Conservation (phyloP, 495 filamentous ascomycete genomes). For the Elasticomyces elasticus region DNA sequence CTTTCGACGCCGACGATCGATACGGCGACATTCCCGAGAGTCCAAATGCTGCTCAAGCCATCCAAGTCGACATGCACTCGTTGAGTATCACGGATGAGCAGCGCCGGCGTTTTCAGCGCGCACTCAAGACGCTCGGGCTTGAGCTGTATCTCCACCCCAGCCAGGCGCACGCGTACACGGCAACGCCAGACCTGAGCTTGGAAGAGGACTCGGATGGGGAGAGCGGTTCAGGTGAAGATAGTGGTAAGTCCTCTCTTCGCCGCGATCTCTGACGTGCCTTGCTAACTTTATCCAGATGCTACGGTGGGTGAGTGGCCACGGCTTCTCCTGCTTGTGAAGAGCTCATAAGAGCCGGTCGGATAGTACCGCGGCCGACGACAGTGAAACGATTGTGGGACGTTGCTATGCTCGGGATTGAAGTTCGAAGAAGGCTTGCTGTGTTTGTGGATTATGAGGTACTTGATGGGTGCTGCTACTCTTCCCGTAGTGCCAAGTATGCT, state of each 20-base stretch:
- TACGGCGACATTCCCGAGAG: background rate
- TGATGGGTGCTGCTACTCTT: too few species aligned
- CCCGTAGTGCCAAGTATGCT: too few species aligned
- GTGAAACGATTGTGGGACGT: background rate
- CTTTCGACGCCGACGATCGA: background rate
- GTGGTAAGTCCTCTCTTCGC: too few species aligned
- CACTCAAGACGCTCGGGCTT: conserved; percentile 9
- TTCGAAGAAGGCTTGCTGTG: too few species aligned
- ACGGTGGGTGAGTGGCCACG: background rate
- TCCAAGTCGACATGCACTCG: background rate
- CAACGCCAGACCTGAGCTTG: background rate
- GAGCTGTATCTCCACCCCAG: conserved; percentile 10
- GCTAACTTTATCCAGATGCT: background rate
- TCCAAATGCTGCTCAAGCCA: background rate
- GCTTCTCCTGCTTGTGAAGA: background rate
- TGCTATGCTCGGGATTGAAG: too few species aligned
- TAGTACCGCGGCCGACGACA: background rate
- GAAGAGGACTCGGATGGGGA: background rate
- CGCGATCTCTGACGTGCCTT: background rate
- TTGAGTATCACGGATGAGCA: background rate
- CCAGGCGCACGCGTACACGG: background rate
- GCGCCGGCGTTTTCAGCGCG: conserved; percentile 9
- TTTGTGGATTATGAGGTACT: too few species aligned
- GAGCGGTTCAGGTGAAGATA: background rate
- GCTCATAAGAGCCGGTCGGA: background rate